Evolutionary conservation across 345 rosid genomes (phyloP), one percentile per base, ranked within the genome.

Genomic region (Microcos paniculata): DNA sequence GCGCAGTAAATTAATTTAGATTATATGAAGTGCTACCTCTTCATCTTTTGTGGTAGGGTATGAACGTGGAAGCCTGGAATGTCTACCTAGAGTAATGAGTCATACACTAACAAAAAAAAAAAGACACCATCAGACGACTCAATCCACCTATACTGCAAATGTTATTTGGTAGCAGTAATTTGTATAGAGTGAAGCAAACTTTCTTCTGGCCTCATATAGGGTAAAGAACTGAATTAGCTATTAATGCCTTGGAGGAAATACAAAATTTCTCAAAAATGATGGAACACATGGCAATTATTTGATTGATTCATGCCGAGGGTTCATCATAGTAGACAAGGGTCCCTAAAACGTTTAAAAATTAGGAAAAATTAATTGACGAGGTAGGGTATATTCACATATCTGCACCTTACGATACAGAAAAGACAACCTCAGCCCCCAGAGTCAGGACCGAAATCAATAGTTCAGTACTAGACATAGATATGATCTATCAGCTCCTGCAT

Each of bases 401-500:
- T 76, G 76, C 74, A 72, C 62, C 83, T 80, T 72, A 59, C 23
- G 35, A 48, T 30, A 76, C 23, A 40, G 66, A 4, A 59, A 46
- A 65, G 70, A 57, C 58, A 30, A 61, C 73, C 35, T 67, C 33
- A 43, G 26, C 38, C 21, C 55, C 59, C 64, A 21, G 18, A 74
- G 51, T 61, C 40, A 31, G 76, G 35, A 70, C 30, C 38, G 74
- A 46, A 51, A 69, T 35, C 38, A n/a, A n/a, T n/a, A n/a, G n/a
- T n/a, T 62, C 64, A 49, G 38, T 59, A 24, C 70, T 31, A 30
- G 9, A 31, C 35, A 56, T 38, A 59, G 21, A 76, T 73, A n/a
- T 51, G 56, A 62, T 78, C 71, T 78, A 66, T 65, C 81, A 42
- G 62, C 62, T 62, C 79, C 88, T 85, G 84, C 31, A 33, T 69